Percentiles rank a stretch among this genome's conserved stretches.
phyloP scores from a whole-genome alignment of 192 early-diverging fungal genomes.

The Coemansia sp. region DNA sequence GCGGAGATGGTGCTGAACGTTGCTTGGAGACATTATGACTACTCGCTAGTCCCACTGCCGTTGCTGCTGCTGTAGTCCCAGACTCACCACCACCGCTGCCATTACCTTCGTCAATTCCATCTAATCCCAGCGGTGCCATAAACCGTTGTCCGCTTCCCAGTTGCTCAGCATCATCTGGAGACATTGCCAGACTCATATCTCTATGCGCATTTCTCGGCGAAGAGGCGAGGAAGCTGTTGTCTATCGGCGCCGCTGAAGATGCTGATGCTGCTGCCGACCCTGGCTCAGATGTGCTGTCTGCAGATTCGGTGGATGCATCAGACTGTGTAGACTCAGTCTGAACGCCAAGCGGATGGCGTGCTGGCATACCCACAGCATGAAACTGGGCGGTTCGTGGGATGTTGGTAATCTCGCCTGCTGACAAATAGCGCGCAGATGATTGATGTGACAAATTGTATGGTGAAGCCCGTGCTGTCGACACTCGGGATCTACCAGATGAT shows the following conservation, averaged over 20 bases:
- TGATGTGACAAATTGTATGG: slow-evolving; percentile 25
- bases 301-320: slow-evolving; percentile 35
- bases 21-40: slow-evolving; percentile 4
- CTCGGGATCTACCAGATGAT: slow-evolving; percentile 9
- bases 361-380: slow-evolving; percentile 47
- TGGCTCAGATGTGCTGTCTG: slow-evolving; percentile 16
- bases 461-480: slow-evolving; percentile 18
- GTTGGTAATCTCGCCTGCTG: slow-evolving; percentile 26
- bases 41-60: slow-evolving; percentile 5
- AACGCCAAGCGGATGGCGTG: slow-evolving; percentile 47
- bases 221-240: slow-evolving; percentile 2
- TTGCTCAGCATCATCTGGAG: slow-evolving; percentile 14
- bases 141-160: slow-evolving; percentile 9
- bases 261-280: slow-evolving; percentile 8
- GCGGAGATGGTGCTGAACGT: slow-evolving; percentile 8
- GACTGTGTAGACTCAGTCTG: slow-evolving; percentile 40
- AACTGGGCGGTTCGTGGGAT: slow-evolving; percentile 53
- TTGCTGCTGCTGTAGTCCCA: not conserved
- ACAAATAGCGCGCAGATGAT: slow-evolving; percentile 5
- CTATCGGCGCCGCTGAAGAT: not conserved
- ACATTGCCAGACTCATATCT: slow-evolving; percentile 2
- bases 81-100: slow-evolving; percentile 1
- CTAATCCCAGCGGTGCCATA: slow-evolving; percentile 21
- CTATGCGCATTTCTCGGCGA: slow-evolving; percentile 10
- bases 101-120: slow-evolving; percentile 4